Percentiles rank a stretch among this genome's conserved stretches.
Evolutionary conservation across 2,329 filamentous ascomycete species (phyloP).

Genomic region (Pseudocercospora cruenta): DNA sequence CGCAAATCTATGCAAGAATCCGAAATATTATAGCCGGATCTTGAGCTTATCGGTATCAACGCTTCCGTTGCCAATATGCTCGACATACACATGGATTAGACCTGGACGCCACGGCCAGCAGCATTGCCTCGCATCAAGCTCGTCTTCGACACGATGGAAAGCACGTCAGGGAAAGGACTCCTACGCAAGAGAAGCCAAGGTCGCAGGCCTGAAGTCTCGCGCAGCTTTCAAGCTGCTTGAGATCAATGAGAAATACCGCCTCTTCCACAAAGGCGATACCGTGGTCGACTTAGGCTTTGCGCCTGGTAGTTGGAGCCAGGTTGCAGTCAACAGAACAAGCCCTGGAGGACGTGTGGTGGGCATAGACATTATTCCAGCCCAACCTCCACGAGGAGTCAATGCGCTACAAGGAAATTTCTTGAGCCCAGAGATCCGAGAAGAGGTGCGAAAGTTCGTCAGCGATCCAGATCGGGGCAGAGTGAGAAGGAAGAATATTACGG

Average conservation of each 20-base stretch:
- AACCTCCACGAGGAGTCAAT: conserved; percentile 88
- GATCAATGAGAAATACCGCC: conserved; percentile 78
- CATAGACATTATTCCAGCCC: conserved; percentile 90
- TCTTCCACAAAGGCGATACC: conserved; percentile 81
- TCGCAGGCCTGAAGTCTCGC: conserved; percentile 81
- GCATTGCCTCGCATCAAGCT: conserved; percentile 33
- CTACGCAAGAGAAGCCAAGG: conserved; percentile 74
- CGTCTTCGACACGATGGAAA: conserved; percentile 80
- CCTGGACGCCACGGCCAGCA: neutral
- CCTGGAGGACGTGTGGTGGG: conserved; percentile 77
- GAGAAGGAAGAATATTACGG: conserved; percentile 33
- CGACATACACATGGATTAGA: neutral
- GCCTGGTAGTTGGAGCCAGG: conserved; percentile 69
- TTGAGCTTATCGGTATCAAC: neutral
- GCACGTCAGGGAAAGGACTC: conserved; percentile 73
- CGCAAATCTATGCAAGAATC: conserved; percentile 11
- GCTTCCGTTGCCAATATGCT: neutral
- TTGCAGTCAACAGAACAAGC: conserved; percentile 76
- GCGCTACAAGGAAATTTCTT: conserved; percentile 95
- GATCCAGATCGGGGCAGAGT: conserved; percentile 63
- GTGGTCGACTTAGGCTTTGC: conserved; percentile 90
- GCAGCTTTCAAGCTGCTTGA: conserved; percentile 93
- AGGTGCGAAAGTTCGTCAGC: conserved; percentile 76
- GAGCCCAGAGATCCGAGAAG: conserved; percentile 69
- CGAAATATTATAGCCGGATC: conserved; percentile 6